phyloP scores from a whole-genome alignment of 495 filamentous ascomycete species.

The Hypoxylon intermedium region DNA sequence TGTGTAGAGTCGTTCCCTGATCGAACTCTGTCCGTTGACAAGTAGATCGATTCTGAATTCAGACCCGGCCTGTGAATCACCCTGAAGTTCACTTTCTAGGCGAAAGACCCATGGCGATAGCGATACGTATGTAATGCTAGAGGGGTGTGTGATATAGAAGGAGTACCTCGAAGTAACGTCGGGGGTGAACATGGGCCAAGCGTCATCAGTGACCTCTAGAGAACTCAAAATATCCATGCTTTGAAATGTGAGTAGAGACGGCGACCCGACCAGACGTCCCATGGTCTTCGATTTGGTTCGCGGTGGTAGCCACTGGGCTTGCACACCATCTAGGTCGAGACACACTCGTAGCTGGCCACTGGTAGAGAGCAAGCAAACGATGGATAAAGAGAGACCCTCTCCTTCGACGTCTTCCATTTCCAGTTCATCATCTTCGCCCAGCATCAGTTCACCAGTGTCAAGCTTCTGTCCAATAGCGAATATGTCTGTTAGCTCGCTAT shows the following conservation, averaged over 20 bases:
- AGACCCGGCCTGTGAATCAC: slow-evolving; percentile 67
- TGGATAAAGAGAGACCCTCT: slow-evolving; percentile 71
- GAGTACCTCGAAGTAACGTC: slow-evolving; percentile 77
- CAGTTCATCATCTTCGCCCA: slow-evolving; percentile 65
- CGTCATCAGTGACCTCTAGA: slow-evolving; percentile 55
- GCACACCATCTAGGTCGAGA: slow-evolving; percentile 78
- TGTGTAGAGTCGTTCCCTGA: slow-evolving; percentile 66
- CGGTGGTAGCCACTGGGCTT: slow-evolving; percentile 84
- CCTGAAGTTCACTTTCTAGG: slow-evolving; percentile 76
- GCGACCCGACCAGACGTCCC: slow-evolving; percentile 40
- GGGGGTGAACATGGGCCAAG: slow-evolving; percentile 76
- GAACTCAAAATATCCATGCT: slow-evolving; percentile 67
- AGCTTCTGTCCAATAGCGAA: slow-evolving; percentile 61
- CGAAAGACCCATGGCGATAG: slow-evolving; percentile 76
- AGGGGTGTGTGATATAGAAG: slow-evolving; percentile 77
- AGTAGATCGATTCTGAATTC: slow-evolving; percentile 77
- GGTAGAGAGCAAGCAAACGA: slow-evolving; percentile 77
- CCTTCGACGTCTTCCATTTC: slow-evolving; percentile 62
- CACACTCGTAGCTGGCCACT: slow-evolving; percentile 78
- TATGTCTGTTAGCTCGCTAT: slow-evolving; percentile 65
- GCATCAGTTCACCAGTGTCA: slow-evolving; percentile 64
- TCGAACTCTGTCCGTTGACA: slow-evolving; percentile 65
- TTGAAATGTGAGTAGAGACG: slow-evolving; percentile 58
- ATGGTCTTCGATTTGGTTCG: slow-evolving; percentile 53
- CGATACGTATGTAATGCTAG: slow-evolving; percentile 73